These are phyloP conservation scores for Xylaria castorea DNA, from an alignment of 495 filamentous ascomycete species.

Conservation along the genomic window DNA sequence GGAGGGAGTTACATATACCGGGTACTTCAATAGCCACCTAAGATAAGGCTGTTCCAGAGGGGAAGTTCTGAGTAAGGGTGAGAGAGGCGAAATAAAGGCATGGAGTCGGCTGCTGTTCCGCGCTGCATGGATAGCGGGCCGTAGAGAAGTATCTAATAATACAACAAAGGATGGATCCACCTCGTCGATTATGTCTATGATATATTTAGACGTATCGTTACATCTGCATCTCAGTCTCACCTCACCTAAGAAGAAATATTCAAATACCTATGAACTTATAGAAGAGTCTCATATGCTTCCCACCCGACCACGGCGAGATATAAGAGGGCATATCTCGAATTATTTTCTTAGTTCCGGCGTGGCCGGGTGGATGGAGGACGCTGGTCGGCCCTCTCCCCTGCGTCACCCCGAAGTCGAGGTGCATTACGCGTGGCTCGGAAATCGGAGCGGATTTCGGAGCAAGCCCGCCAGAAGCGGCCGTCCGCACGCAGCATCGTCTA, in stretches of 20 bases:
- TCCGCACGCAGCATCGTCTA: slow-evolving; percentile 15
- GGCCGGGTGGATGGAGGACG: slow-evolving; percentile 24
- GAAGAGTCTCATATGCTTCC: slow-evolving; percentile 50
- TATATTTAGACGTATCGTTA: background rate
- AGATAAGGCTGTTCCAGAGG: slow-evolving; percentile 44
- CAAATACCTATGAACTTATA: slow-evolving; percentile 32
- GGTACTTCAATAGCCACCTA: slow-evolving; percentile 33
- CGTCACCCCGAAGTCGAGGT: slow-evolving; percentile 20
- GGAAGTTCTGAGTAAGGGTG: slow-evolving; percentile 47
- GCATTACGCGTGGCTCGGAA: slow-evolving; percentile 25
- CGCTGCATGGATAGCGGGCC: slow-evolving; percentile 51
- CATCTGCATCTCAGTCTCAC: background rate
- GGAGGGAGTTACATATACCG: slow-evolving; percentile 12
- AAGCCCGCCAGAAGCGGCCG: slow-evolving; percentile 5
- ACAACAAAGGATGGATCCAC: slow-evolving; percentile 48
- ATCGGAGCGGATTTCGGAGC: slow-evolving; percentile 18
- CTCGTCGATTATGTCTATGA: slow-evolving; percentile 45
- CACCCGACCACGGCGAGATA: slow-evolving; percentile 44
- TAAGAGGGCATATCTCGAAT: slow-evolving; percentile 17
- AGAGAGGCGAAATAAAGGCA: slow-evolving; percentile 48
- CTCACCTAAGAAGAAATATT: background rate
- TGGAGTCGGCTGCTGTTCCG: slow-evolving; percentile 27
- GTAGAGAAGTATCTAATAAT: slow-evolving; percentile 50
- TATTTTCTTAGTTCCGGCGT: background rate
- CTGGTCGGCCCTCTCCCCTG: background rate